Conservation (phyloP, 345 rosid species). For the Eucalyptus erythrocorys region DNA sequence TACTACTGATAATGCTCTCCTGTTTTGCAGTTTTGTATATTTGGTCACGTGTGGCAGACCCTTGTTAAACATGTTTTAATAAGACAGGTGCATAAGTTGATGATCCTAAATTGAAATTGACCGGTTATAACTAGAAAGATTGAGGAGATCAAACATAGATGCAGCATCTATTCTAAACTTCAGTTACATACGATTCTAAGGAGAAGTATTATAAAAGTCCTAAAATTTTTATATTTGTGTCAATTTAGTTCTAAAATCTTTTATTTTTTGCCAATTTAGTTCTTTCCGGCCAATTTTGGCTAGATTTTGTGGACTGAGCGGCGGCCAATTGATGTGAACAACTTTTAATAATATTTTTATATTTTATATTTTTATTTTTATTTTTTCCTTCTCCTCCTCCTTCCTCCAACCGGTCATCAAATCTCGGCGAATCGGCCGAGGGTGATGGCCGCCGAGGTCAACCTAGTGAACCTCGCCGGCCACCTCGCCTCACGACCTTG, state of each 20-base stretch:
- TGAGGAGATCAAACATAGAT: not conserved
- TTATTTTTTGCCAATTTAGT: too few species aligned
- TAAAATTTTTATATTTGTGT: too few species aligned
- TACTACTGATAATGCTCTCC: not conserved
- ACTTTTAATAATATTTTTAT: too few species aligned
- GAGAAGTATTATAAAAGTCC: too few species aligned
- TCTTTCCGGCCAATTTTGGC: too few species aligned
- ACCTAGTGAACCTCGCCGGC: too few species aligned
- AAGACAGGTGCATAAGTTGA: not conserved
- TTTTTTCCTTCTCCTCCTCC: too few species aligned
- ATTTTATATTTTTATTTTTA: too few species aligned
- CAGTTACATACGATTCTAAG: not conserved
- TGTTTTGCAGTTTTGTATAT: not conserved
- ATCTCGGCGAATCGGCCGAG: too few species aligned
- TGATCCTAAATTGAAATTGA: not conserved
- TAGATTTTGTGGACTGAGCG: accelerated
- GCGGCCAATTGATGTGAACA: accelerated
- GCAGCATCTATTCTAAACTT: not conserved
- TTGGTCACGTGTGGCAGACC: not conserved
- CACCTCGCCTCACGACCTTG: accelerated
- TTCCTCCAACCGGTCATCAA: accelerated
- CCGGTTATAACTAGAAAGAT: not conserved
- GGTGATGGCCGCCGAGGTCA: accelerated
- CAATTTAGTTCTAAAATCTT: too few species aligned
- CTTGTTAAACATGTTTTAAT: not conserved